Evolutionary conservation across 2,329 filamentous ascomycete species (phyloP).

Genomic region (Coniochaeta ligniaria): DNA sequence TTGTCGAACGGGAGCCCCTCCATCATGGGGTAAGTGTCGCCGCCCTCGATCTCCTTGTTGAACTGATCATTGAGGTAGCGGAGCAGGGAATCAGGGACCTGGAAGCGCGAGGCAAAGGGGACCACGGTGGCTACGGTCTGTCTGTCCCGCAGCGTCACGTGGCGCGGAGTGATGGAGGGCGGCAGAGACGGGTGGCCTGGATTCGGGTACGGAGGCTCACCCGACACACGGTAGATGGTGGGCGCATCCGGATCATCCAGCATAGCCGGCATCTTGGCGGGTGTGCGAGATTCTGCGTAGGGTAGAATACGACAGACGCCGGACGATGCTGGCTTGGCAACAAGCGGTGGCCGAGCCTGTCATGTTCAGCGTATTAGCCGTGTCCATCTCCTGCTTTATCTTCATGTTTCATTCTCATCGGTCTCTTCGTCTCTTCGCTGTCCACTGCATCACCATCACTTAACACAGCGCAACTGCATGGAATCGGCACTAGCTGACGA

Average conservation of each 20-base stretch:
- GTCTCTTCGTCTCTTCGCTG: too few relatives aligned
- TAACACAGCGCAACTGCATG: too few relatives aligned
- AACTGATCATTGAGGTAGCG: constrained; percentile 76
- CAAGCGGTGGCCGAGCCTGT: background rate
- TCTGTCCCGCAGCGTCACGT: constrained; percentile 76
- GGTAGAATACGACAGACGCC: too few relatives aligned
- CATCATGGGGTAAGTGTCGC: constrained; percentile 87
- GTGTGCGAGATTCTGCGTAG: background rate
- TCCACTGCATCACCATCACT: too few relatives aligned
- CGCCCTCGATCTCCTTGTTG: constrained; percentile 85
- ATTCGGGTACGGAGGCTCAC: constrained; percentile 57
- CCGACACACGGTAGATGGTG: constrained; percentile 63
- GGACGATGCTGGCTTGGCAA: background rate
- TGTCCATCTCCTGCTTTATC: background rate
- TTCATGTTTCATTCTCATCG: too few relatives aligned
- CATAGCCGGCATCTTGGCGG: constrained; percentile 63
- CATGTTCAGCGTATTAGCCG: background rate
- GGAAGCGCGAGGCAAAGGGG: constrained; percentile 68
- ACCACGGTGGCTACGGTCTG: constrained; percentile 78
- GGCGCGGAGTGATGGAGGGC: constrained; percentile 60
- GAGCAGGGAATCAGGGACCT: constrained; percentile 70
- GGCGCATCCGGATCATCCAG: constrained; percentile 69
- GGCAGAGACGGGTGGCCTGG: constrained; percentile 58
- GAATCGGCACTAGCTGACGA: too few relatives aligned
- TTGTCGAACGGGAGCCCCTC: constrained; percentile 65